Conservation (phyloP, 805 yeast species). For the Cyberlindnera suaveolens region DNA sequence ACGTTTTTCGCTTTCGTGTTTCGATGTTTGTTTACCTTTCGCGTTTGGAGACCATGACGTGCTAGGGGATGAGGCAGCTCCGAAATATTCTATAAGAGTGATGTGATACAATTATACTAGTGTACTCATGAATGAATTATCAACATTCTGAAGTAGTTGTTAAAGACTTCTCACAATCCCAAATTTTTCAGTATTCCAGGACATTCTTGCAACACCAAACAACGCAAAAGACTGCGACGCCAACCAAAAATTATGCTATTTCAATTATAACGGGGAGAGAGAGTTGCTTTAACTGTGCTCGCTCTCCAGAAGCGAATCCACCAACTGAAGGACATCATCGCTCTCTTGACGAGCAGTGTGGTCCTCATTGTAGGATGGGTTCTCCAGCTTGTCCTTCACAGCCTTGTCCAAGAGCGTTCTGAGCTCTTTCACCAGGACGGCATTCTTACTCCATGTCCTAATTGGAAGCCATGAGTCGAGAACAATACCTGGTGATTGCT, state of each 20-base stretch:
- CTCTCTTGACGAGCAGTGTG: slow-evolving; percentile 17
- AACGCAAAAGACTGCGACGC: no score
- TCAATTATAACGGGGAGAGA: no score
- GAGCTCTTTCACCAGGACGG: slow-evolving; percentile 71
- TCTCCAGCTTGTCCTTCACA: slow-evolving; percentile 53
- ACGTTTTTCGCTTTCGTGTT: neutral
- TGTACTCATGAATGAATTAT: no score
- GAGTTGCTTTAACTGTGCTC: slow-evolving; percentile 5
- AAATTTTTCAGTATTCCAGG: no score
- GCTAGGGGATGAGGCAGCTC: neutral
- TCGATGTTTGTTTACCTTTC: neutral
- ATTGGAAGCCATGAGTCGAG: slow-evolving; percentile 88
- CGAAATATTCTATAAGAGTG: no score
- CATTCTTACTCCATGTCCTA: slow-evolving; percentile 91
- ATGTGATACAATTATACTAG: no score
- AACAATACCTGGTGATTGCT: slow-evolving; percentile 74
- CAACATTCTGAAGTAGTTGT: no score
- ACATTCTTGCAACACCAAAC: no score
- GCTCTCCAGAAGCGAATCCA: slow-evolving; percentile 26
- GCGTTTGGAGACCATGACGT: neutral
- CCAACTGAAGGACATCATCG: slow-evolving; percentile 32
- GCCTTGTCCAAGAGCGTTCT: slow-evolving; percentile 61
- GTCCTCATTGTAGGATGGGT: slow-evolving; percentile 32
- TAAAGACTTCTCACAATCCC: no score
- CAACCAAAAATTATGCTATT: no score